phyloP scores from a whole-genome alignment of 345 rosid species.

The Populus alba region DNA sequence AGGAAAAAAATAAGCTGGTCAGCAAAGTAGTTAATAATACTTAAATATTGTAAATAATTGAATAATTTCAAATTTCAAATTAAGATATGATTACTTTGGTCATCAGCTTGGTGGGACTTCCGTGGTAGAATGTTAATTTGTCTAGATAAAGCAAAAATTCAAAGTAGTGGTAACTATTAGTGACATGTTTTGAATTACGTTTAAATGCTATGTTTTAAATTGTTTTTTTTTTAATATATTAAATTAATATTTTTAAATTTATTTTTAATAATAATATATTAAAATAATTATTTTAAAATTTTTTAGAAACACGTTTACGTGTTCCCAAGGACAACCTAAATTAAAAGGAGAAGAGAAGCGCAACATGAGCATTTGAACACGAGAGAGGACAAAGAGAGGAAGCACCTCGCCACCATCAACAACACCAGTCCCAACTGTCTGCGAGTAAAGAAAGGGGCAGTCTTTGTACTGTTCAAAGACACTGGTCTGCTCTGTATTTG shows the following conservation, averaged over 20 bases:
- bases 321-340: too few relatives aligned
- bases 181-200: too few relatives aligned
- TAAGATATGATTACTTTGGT: not conserved
- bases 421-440: not conserved
- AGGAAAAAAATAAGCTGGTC: not conserved
- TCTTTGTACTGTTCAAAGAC: not conserved
- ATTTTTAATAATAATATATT: too few relatives aligned
- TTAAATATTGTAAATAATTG: too few relatives aligned
- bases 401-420: not conserved
- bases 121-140: not conserved
- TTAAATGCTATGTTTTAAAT: too few relatives aligned
- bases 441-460: not conserved
- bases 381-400: conserved; percentile 6
- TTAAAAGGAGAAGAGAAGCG: not conserved
- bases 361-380: not conserved
- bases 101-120: not conserved
- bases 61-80: not conserved
- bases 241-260: too few relatives aligned
- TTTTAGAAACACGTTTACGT: too few relatives aligned
- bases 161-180: too few relatives aligned
- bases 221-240: too few relatives aligned
- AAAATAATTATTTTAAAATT: too few relatives aligned
- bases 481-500: not conserved
- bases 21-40: not conserved
- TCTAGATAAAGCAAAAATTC: not conserved